Base-by-base conservation (phyloP, 192 early-diverging fungal species). In the Podochytrium sp. region DNA sequence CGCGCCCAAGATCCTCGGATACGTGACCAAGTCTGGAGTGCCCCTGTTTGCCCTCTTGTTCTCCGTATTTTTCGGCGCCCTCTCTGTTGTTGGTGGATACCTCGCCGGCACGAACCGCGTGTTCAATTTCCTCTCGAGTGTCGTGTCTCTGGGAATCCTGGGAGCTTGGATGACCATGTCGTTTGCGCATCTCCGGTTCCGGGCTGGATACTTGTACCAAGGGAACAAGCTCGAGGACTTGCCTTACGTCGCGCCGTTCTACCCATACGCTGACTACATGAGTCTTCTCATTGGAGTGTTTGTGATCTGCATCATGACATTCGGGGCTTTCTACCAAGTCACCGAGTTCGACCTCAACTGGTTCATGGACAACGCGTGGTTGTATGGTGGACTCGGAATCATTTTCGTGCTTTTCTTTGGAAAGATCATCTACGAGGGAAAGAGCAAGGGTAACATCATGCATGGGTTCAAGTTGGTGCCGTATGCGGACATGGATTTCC, bases 1-100 rank as follows among this genome's bases (percentile, higher is more conserved):
- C 52, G 92, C 90, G 1, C 91, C 91, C 2, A 47, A 65, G 2
- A 40, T 87, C 64, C 84, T 93, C 59, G 69, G 55, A 20, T 78
- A 77, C 5, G 76, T 79, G 62, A 76, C 59, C 65, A 47, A 49
- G 10, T 59, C 81, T n/a, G 92, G 92, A 49, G 81, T 93, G 7
- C 92, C 92, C 0, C 76, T 90, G 37, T 73, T 74, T 27, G 82
- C 87, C 47, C 53, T 92, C 2, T 37, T 76, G 74, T n/a, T 81
- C 86, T 42, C 56, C 90, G 2, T 38, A 79, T 18, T 63, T 81
- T 23, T 89, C 88, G 30, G 70, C 82, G 0, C n/a, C 75, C 18
- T 81, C 91, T 62, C 89, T 87, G 23, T 79, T 82, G 43, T 53
- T 90, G 10, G 83, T 82, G 39, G 82, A 91, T 57, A 57, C 55